A percentile compares a stretch with the other conserved stretches of the same genome.
Conservation (phyloP, 345 rosid genomes). For the Camelina neglecta region DNA sequence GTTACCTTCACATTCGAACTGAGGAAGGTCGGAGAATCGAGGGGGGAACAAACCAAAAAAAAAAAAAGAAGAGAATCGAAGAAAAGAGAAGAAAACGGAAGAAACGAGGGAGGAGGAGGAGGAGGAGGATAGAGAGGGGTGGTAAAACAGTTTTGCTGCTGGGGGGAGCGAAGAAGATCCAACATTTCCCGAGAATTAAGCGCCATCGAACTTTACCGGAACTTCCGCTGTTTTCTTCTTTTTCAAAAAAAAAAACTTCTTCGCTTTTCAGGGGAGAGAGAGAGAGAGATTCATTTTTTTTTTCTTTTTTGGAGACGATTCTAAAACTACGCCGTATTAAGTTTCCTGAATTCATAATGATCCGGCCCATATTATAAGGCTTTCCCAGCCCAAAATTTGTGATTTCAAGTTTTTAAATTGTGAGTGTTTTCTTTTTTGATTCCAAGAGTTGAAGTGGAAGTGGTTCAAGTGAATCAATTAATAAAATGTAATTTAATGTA, state of each 20-base stretch:
- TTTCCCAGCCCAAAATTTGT: not conserved
- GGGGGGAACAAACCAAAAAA: not conserved
- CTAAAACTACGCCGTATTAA: conserved; percentile 17
- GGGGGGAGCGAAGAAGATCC: conserved; percentile 31
- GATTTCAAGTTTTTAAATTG: not conserved
- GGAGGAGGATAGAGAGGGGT: not conserved
- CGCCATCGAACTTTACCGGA: conserved; percentile 48
- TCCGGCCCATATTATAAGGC: conserved; percentile 4
- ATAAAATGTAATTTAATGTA: no score
- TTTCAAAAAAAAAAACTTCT: not conserved
- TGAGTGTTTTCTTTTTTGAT: no score
- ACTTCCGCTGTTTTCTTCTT: conserved; percentile 23
- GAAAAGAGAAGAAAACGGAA: conserved; percentile 32
- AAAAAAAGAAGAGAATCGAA: not conserved
- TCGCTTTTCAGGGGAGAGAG: conserved; percentile 10
- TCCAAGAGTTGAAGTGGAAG: no score
- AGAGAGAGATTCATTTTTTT: not conserved
- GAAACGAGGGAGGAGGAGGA: conserved; percentile 33
- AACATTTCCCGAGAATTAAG: conserved; percentile 59
- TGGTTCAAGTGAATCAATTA: no score
- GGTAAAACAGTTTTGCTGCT: conserved; percentile 6
- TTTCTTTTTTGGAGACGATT: not conserved
- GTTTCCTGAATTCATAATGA: not conserved
- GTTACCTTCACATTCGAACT: conserved; percentile 18
- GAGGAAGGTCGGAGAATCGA: conserved; percentile 14